Conservation (phyloP, 352 stramenopile species). For the Thalassiosira mediterranea region DNA sequence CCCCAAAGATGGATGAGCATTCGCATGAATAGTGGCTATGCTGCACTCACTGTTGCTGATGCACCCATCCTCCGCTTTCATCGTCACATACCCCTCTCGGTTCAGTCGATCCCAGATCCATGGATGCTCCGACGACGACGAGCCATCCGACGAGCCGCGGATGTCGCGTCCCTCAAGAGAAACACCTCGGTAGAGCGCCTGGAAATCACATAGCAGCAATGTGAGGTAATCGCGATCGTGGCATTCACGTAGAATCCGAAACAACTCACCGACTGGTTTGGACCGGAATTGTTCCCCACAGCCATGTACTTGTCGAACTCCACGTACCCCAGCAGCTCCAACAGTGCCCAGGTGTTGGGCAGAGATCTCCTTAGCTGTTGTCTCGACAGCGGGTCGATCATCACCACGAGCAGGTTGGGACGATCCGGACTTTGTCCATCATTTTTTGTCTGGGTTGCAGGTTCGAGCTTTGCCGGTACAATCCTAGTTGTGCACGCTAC, state of each 20-base stretch:
- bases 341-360: constrained; percentile 41
- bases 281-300: constrained; percentile 65
- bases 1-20: no score
- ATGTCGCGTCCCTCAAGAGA: constrained; percentile 17
- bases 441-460: background rate
- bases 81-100: constrained; percentile 47
- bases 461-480: constrained; percentile 2
- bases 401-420: constrained; percentile 55
- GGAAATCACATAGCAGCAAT: background rate
- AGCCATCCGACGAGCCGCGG: background rate
- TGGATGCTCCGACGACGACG: background rate
- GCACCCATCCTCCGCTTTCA: constrained; percentile 69
- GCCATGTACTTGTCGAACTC: constrained; percentile 58
- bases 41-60: constrained; percentile 41
- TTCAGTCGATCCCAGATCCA: constrained; percentile 68
- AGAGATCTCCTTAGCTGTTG: constrained; percentile 50
- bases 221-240: no score
- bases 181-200: constrained; percentile 59
- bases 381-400: constrained; percentile 65
- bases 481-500: constrained; percentile 34
- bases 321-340: constrained; percentile 46
- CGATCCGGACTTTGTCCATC: background rate
- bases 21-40: no score
- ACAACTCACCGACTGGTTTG: constrained; percentile 50
- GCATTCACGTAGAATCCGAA: no score